Conservation (phyloP, 805 yeast species). For the Metschnikowia gruessii region DNA sequence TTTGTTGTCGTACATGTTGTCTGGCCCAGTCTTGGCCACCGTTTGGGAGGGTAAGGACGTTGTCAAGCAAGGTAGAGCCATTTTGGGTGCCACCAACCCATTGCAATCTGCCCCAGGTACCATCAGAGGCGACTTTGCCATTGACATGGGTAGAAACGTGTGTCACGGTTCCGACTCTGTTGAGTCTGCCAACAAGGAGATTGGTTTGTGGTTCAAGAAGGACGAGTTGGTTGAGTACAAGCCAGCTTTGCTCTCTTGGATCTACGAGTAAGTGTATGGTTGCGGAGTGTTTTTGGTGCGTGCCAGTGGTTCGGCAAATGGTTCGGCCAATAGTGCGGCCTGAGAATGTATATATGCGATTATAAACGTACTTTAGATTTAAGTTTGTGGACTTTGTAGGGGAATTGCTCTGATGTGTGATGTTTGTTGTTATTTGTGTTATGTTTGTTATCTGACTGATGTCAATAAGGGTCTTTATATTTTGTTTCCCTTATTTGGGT, state of each 20-base stretch:
- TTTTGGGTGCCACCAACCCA: constrained; percentile 99
- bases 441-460: too few relatives aligned
- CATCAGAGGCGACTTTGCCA: constrained; percentile 98
- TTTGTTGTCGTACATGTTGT: constrained; percentile 90
- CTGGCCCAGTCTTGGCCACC: constrained; percentile 98
- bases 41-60: constrained; percentile 99
- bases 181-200: constrained; percentile 95
- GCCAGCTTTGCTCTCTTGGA: constrained; percentile 80
- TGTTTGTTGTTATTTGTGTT: too few relatives aligned
- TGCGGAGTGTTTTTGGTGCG: neutral
- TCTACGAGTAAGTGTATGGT: constrained; percentile 78
- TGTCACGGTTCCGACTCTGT: constrained; percentile 99
- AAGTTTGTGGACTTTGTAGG: too few relatives aligned
- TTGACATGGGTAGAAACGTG: constrained; percentile 99
- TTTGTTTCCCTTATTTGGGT: too few relatives aligned
- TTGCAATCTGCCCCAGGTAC: constrained; percentile 97
- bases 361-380: too few relatives aligned
- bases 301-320: too few relatives aligned
- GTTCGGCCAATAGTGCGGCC: too few relatives aligned
- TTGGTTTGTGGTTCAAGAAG: constrained; percentile 94
- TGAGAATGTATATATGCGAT: too few relatives aligned
- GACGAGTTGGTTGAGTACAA: constrained; percentile 94
- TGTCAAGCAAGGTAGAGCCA: constrained; percentile 96
- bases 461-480: too few relatives aligned
- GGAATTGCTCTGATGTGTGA: too few relatives aligned